These are phyloP conservation scores for Coleophoma crateriformis DNA, from an alignment of 2,329 filamentous ascomycete genomes.

Conservation along the genomic window DNA sequence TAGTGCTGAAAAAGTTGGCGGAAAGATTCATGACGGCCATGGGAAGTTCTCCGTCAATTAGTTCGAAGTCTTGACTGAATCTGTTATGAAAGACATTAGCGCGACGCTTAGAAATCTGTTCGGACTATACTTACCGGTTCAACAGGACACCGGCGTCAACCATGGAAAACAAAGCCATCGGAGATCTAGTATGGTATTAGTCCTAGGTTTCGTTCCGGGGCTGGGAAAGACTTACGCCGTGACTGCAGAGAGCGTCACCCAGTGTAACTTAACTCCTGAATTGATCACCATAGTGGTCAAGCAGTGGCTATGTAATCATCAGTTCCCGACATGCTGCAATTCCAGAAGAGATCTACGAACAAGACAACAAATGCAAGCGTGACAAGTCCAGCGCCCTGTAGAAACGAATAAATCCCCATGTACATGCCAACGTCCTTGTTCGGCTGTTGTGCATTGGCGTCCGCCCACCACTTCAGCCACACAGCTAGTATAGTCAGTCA, in stretches of 20 bases:
- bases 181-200: neutral
- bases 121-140: neutral
- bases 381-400: neutral
- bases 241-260: neutral
- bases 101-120: neutral
- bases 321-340: no score
- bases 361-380: neutral
- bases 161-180: constrained; percentile 5
- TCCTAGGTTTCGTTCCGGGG: neutral
- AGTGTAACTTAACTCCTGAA: constrained; percentile 1
- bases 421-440: constrained; percentile 10
- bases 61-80: constrained; percentile 10
- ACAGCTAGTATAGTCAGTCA: constrained; percentile 9
- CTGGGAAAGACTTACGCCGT: neutral
- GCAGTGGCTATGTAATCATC: neutral
- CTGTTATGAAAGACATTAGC: constrained; percentile 9
- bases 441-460: constrained; percentile 9
- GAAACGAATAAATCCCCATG: constrained; percentile 12
- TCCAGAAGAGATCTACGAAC: neutral
- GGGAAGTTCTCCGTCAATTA: constrained; percentile 16
- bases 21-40: neutral
- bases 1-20: neutral
- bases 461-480: constrained; percentile 26
- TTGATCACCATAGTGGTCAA: neutral
- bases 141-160: constrained; percentile 5